phyloP scores from a whole-genome alignment of 2,329 filamentous ascomycete genomes.

The Neopestalotiopsis clavispora region DNA sequence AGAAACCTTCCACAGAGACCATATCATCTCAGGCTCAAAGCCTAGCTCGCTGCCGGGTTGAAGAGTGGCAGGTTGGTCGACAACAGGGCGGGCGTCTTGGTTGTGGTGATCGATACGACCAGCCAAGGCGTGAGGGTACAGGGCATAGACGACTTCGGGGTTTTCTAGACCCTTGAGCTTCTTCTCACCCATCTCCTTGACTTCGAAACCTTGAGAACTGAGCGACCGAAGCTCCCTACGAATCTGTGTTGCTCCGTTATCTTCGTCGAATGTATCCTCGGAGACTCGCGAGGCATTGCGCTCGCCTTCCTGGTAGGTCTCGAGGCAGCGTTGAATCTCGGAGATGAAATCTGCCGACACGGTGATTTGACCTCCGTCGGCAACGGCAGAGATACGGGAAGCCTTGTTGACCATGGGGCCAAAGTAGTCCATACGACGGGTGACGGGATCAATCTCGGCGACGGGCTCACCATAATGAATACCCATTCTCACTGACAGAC shows the following conservation, averaged over 20 bases:
- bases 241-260: conserved; percentile 76
- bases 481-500: conserved; percentile 95
- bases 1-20: conserved; percentile 88
- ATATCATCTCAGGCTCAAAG: conserved; percentile 84
- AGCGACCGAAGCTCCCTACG: conserved; percentile 86
- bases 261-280: conserved; percentile 78
- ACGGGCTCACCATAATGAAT: conserved; percentile 95
- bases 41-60: conserved; percentile 68
- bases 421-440: conserved; percentile 98
- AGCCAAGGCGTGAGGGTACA: conserved; percentile 88
- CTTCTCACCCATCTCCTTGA: conserved; percentile 93
- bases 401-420: conserved; percentile 99
- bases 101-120: conserved; percentile 77
- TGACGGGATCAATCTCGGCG: conserved; percentile 94
- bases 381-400: conserved; percentile 89
- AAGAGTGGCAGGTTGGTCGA: conserved; percentile 65
- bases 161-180: conserved; percentile 98
- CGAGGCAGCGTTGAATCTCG: conserved; percentile 89
- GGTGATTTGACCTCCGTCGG: conserved; percentile 95
- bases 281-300: conserved; percentile 70
- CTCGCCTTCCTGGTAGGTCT: conserved; percentile 87
- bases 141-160: conserved; percentile 91
- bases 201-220: conserved; percentile 90
- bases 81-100: conserved; percentile 45
- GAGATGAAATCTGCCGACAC: conserved; percentile 97